phyloP scores from a whole-genome alignment of 202 grass and related monocot genomes.

The Eragrostis tef region DNA sequence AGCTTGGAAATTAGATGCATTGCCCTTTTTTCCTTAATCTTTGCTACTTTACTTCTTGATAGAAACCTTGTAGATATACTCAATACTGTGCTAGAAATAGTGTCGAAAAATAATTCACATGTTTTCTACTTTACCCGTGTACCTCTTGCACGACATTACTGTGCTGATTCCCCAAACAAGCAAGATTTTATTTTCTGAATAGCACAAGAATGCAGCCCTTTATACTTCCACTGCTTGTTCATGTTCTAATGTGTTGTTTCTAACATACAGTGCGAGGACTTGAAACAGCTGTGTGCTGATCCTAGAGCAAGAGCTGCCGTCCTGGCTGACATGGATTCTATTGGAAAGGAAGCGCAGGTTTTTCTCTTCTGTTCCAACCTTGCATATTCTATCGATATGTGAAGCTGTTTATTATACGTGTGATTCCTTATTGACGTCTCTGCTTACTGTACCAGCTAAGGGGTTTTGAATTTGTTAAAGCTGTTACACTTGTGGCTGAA shows the following conservation, averaged over 20 bases:
- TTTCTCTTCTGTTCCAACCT: conserved; percentile 29
- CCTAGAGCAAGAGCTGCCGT: conserved; percentile 71
- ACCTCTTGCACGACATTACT: neutral
- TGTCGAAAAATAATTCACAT: neutral
- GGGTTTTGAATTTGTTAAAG: conserved; percentile 92
- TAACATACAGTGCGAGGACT: conserved; percentile 64
- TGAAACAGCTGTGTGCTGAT: conserved; percentile 65
- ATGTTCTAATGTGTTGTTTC: conserved; percentile 36
- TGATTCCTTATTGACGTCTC: conserved; percentile 21
- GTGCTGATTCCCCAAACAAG: neutral
- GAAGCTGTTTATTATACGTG: conserved; percentile 5
- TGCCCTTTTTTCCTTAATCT: neutral
- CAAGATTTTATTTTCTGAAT: neutral
- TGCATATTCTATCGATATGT: neutral
- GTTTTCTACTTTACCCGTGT: neutral
- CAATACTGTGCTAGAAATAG: neutral
- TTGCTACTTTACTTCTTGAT: neutral
- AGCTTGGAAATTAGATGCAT: neutral
- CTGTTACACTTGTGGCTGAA: conserved; percentile 71
- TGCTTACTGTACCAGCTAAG: conserved; percentile 72
- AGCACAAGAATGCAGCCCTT: neutral
- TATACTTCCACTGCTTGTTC: conserved; percentile 16
- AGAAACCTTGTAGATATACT: neutral
- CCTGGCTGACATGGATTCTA: conserved; percentile 78
- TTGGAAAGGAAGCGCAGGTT: conserved; percentile 88